Base-by-base conservation (phyloP, 2,329 filamentous ascomycete species). In the Lasiodiplodia hormozganensis region DNA sequence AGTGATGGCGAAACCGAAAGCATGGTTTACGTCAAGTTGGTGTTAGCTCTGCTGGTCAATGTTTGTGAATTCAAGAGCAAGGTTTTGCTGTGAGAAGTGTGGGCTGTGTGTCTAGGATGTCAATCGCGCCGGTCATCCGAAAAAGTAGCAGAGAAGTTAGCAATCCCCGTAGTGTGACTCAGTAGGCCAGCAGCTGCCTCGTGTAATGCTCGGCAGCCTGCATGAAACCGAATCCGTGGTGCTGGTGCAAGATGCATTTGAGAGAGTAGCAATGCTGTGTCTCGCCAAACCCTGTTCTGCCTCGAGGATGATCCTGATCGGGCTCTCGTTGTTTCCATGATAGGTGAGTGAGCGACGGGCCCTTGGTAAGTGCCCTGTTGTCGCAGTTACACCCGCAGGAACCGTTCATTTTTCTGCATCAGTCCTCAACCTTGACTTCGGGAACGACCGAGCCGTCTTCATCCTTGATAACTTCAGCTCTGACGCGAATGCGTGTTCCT, bases 401-500 rank as follows among this genome's bases (percentile, higher is more conserved):
- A 34, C 31, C 16, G 51, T 25, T 21, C 7, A 31, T 53, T 53
- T 14, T 25, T 25, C 25, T 53, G 12, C 25, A 25, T 53, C 16
- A 53, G 23, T 28, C 51, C 23, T 47, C 43, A 18, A 14, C 21
- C 43, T 47, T 47, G n/a, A 47, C 43, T 18, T 47, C 43, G 11
- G 43, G n/a, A 47, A 18, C 21, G 43, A 21, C 43, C 21, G 51
- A 28, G 8, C 18, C 14, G 43, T 10, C 18, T 47, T 40, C 54
- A 23, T 57, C 54, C 21, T 57, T 34, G 28, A 64, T 64, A 14
- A 52, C 16, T 25, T 52, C 60, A 25, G 60, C 60, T 28, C 28
- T 52, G 31, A 64, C 36, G 16, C 31, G 43, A 14, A 53, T 21
- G n/a, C 47, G 60, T 8, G 60, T 64, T n/a, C 47, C 60, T 25